Percentiles rank a stretch among this genome's conserved stretches.
Conservation (phyloP, 1,284 basidiomycete genomes). For the Rhizoctonia solani region DNA sequence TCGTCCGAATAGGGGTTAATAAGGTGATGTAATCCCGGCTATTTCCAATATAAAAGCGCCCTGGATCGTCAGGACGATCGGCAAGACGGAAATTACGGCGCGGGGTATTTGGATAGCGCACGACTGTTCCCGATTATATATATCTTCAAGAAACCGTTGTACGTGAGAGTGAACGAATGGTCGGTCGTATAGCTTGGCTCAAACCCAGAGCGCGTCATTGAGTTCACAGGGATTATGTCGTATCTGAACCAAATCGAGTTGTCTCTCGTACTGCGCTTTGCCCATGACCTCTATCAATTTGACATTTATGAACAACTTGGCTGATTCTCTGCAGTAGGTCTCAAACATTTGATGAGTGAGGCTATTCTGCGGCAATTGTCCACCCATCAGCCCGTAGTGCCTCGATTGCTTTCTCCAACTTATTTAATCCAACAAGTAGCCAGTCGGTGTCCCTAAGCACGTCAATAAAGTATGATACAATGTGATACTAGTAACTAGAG, state of each 20-base stretch:
- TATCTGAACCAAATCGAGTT: too few relatives aligned
- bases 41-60: too few relatives aligned
- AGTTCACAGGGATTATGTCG: background rate
- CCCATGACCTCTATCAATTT: too few relatives aligned
- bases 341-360: too few relatives aligned
- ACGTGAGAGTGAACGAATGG: background rate
- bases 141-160: background rate
- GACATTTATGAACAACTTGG: too few relatives aligned
- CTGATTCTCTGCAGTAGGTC: too few relatives aligned
- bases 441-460: conserved; percentile 39
- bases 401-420: conserved; percentile 25
- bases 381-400: conserved; percentile 36
- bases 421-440: conserved; percentile 32
- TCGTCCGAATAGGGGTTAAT: conserved; percentile 14
- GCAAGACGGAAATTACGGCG: too few relatives aligned
- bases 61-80: too few relatives aligned
- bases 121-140: too few relatives aligned
- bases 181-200: background rate
- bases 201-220: background rate
- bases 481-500: conserved; percentile 1
- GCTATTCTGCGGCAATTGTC: conserved; percentile 30
- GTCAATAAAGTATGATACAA: background rate
- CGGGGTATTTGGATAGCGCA: too few relatives aligned
- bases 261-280: too few relatives aligned
- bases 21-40: conserved; percentile 16